Conservation (phyloP, 1,139 yeast species). For the Taphrina populina region DNA sequence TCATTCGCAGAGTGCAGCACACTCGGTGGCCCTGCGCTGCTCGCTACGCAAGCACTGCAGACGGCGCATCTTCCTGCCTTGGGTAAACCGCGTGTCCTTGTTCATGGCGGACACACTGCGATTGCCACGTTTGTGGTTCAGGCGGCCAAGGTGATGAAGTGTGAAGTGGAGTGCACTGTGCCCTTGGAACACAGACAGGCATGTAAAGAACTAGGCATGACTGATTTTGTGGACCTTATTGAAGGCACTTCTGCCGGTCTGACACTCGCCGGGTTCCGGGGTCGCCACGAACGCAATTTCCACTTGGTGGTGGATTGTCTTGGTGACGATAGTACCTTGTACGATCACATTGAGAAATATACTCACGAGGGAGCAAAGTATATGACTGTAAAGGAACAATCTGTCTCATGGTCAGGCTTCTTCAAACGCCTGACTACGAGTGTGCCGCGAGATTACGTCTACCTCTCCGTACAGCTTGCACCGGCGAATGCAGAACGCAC, state of each 20-base stretch:
- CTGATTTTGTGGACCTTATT: slow-evolving; percentile 19
- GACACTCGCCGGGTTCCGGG: slow-evolving; percentile 28
- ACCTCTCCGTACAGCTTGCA: slow-evolving; percentile 4
- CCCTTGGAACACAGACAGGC: slow-evolving; percentile 3
- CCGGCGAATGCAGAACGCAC: slow-evolving; percentile 12
- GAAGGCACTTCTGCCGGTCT: slow-evolving; percentile 13
- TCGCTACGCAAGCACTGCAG: slow-evolving; percentile 28
- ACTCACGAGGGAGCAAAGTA: slow-evolving; percentile 19
- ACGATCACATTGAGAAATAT: slow-evolving; percentile 25
- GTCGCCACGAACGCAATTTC: slow-evolving; percentile 30
- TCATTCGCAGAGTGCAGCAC: slow-evolving; percentile 18
- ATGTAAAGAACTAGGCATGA: slow-evolving; percentile 15
- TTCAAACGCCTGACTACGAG: slow-evolving; percentile 15
- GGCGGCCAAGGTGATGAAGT: slow-evolving; percentile 21
- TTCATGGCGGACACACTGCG: slow-evolving; percentile 28
- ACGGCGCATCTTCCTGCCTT: slow-evolving; percentile 4
- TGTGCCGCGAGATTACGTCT: slow-evolving; percentile 25
- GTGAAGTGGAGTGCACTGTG: slow-evolving; percentile 23
- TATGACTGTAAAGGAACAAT: slow-evolving; percentile 17
- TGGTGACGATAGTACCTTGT: slow-evolving; percentile 13
- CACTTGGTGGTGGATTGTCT: slow-evolving; percentile 23
- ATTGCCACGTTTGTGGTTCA: slow-evolving; percentile 23
- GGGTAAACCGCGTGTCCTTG: slow-evolving; percentile 20
- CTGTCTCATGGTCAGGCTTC: slow-evolving; percentile 19
- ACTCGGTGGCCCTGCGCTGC: slow-evolving; percentile 23